These are phyloP conservation scores for Fusarium nodosum DNA, from an alignment of 2,329 filamentous ascomycete genomes.

Conservation along the genomic window DNA sequence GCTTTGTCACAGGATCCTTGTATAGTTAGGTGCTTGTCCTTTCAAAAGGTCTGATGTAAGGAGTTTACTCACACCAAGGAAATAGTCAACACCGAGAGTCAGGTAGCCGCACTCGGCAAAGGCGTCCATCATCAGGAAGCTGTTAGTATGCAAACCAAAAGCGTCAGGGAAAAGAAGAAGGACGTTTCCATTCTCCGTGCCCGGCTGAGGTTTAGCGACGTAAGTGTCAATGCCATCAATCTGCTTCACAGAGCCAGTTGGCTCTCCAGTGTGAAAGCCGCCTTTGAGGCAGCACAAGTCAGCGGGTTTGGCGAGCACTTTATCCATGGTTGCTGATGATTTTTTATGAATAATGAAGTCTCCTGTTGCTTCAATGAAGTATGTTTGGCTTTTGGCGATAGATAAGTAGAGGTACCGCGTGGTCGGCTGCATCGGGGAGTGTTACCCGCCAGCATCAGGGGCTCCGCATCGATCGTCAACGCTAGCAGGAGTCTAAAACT, in stretches of 20 bases:
- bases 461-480: background rate
- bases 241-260: background rate
- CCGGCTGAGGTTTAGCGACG: background rate
- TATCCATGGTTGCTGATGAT: background rate
- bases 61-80: background rate
- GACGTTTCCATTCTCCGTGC: background rate
- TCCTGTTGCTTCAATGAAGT: no score
- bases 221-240: constrained; percentile 3
- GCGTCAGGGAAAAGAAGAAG: background rate
- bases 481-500: background rate
- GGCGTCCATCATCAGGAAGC: constrained; percentile 1
- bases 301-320: constrained; percentile 1
- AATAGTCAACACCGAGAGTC: constrained; percentile 5
- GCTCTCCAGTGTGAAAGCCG: background rate
- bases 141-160: background rate
- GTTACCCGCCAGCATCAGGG: background rate
- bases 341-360: no score
- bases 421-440: background rate
- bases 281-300: constrained; percentile 7
- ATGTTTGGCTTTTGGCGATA: no score
- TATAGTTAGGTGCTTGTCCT: background rate
- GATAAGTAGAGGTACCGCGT: no score
- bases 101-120: constrained; percentile 8
- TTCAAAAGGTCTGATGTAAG: background rate
- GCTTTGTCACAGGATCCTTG: background rate